Evolutionary conservation across 192 early-diverging fungal species (phyloP), one percentile per base, ranked within the genome.

Genomic region (Umbelopsis sp.): DNA sequence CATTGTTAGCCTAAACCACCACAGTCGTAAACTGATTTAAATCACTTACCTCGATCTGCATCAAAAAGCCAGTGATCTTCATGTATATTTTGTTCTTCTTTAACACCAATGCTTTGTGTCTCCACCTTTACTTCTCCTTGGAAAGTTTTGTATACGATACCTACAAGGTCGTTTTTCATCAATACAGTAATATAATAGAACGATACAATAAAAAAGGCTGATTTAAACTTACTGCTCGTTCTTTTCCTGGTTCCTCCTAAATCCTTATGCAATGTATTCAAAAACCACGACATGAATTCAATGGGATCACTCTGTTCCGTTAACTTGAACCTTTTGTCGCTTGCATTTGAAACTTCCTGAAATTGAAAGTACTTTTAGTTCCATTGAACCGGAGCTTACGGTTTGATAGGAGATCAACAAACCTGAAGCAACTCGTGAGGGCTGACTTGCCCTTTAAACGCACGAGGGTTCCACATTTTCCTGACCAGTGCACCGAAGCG

Each of bases 351-450:
- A 16, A 97, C 88, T 84, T 97, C 97, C 86, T 89, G 45, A 0
- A 55, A 33, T 25, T 25, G n/a, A 50, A 58, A 5, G 21, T 11
- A 49, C n/a, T 55, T 64, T 35, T 20, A 46, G 18, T 35, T 50
- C 15, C 7, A 16, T 5, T 16, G 23, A 10, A 2, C 16, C 22
- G 49, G 49, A 18, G 23, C 22, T 1, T 18, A n/a, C 25, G 48
- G 41, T 46, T 49, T 13, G 65, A 45, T 49, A 67, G 4, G 58
- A 52, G 51, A 52, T 23, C 27, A 30, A 12, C 51, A 13, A 35
- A 88, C 91, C 77, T 99, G 97, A 3, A 97, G 76, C 1, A 98
- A 76, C 72, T 99, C 97, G 76, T 99, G 97, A 6, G 96, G 97
- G 75, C 91, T 93, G 46, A 97, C 92, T 82, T 99, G 97, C 0